Evolutionary conservation across 2,329 filamentous ascomycete species (phyloP), one percentile per base, ranked within the genome.

Genomic region (Thielaviopsis populi): DNA sequence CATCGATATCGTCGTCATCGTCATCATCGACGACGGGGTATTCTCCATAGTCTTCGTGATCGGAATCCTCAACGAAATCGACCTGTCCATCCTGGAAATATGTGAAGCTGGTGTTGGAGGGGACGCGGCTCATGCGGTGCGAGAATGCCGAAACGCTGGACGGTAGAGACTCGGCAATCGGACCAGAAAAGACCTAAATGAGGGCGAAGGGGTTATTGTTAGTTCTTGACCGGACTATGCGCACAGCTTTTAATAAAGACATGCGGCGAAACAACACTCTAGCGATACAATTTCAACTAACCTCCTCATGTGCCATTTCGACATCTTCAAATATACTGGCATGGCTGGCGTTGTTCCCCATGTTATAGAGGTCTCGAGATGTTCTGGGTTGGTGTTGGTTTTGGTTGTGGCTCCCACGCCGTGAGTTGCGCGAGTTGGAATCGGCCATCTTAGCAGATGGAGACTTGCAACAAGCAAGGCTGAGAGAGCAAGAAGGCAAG

Each of bases 221-320:
- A 48, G 41, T 27, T 61, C 4, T 24, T 17, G 56, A 37, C 11
- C 27, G 2, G 41, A 56, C 1, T 43, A 17, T 22, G 6, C 17
- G 27, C 22, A 22, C 33, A 27, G 19, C 40, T 30, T 15, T 15
- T 22, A 27, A n/a, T 46, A 2, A 46, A 2, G 19, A 27, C 46
- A 15, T 19, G 19, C n/a, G 19, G 6, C 19, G 15, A 19, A 22
- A 7, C 19, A 22, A 13, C 1, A 7, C 1, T 10, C 19, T 10
- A 6, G 22, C 19, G 11, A 1, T 22, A 19, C 24, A 8, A 13
- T 60, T 59, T 43, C 27, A 48, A 61, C 68, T 65, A 70, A 94
- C 89, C 82, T 97, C 92, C 73, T 96, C 89, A 61, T 95, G 90
- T 22, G 94, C 92, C 94, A 99, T 97, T 73, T 96, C 92, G n/a